Evolutionary conservation across 768 basidiomycete genomes (phyloP).

Genomic region (Boletus edulis): DNA sequence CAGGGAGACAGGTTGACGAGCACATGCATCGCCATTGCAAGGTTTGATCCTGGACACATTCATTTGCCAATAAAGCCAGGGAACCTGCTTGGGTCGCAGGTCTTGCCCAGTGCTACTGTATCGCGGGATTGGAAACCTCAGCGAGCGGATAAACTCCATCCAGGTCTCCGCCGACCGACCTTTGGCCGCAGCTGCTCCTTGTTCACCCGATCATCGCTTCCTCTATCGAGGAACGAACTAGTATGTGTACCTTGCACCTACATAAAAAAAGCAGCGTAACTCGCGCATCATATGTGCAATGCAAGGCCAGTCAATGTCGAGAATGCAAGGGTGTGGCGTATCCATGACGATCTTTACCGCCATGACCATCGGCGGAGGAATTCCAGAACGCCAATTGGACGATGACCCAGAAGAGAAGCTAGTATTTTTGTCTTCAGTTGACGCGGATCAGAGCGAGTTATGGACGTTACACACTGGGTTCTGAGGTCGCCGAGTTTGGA

Average conservation of each 20-base stretch:
- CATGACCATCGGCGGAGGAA: not conserved
- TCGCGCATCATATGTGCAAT: no score
- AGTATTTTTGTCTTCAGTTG: not conserved
- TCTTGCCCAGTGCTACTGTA: not conserved
- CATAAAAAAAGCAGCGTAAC: not conserved
- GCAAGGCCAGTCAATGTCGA: no score
- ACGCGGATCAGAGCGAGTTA: no score
- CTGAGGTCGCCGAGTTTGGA: not conserved
- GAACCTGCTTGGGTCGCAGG: not conserved
- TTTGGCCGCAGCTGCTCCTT: not conserved
- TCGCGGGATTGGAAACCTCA: not conserved
- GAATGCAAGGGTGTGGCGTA: not conserved
- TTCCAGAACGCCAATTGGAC: not conserved
- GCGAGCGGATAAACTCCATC: constrained; percentile 1
- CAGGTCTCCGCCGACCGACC: not conserved
- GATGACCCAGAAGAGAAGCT: not conserved
- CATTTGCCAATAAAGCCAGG: not conserved
- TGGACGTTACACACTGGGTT: not conserved
- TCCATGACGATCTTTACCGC: not conserved
- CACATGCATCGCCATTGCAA: not conserved
- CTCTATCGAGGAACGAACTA: not conserved
- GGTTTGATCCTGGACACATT: not conserved
- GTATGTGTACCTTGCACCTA: not conserved
- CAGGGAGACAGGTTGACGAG: no score
- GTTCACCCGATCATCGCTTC: not conserved